Base-by-base conservation (phyloP, 2,329 filamentous ascomycete genomes). In the Phaeosphaeria sp. region DNA sequence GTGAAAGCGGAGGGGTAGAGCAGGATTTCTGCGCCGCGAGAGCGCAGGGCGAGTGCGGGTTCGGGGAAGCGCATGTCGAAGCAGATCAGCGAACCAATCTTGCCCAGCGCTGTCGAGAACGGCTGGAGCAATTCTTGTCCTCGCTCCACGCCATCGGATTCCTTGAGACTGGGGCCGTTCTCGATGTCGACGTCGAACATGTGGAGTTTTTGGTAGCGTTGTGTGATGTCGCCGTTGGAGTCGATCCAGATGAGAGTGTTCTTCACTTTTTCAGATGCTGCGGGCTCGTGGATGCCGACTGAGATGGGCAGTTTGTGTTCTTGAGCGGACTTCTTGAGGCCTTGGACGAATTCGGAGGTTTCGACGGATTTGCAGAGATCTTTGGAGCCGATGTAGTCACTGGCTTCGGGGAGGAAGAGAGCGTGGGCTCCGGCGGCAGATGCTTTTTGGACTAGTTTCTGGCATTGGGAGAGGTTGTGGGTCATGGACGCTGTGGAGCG, bases 1-100 rank as follows among this genome's bases (percentile, higher is more conserved):
- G 93, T 97, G 73, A 97, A 98, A 3, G 94, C 94, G 6, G 91
- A 94, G 0, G 94, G 94, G 72, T 94, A 97, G 0, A 92, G 87
- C 49, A 97, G 81, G 52, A 97, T 81, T 61, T 97, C 88, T 1
- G 92, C 92, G 21, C 84, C 82, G 54, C 87, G 85, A 6, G 85
- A 79, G 25, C 86, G 85, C 18, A 96, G 83, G 1, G 87, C 83
- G 9, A 95, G 76, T 0, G 87, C 86, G 8, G 90, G 85, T 73
- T 96, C 92, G 0, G 92, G 87, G 72, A 95, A 96, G 1, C 93
- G 87, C 61, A 97, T 79, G 79, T 97, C 94, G 76, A 97, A 97
- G 79, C 94, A 97, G 60, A 97, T 96, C 53, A 90, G 83, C 60
- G 90, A 83, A 20, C 92, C 94, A 20, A 97, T 83, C 36, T 86